These are phyloP conservation scores for Fonsecaea erecta DNA, from an alignment of 2,329 filamentous ascomycete genomes.

Conservation along the genomic window DNA sequence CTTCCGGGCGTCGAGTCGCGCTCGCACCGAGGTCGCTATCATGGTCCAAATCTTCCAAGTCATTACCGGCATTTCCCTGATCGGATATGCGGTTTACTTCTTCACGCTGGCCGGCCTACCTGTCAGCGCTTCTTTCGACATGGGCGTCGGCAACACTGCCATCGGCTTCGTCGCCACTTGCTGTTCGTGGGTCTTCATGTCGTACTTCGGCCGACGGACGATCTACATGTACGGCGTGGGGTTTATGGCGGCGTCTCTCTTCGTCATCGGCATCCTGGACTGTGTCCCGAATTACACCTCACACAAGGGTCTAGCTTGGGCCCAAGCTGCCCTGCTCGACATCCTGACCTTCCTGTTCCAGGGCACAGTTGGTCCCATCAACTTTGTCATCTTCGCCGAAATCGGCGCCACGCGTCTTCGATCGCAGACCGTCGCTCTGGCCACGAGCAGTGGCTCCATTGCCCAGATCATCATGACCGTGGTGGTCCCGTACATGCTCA, in stretches of 20 bases:
- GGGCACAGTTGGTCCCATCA: conserved; percentile 58
- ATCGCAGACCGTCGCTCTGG: conserved; percentile 59
- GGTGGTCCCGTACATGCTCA: conserved; percentile 42
- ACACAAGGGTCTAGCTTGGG: conserved; percentile 42
- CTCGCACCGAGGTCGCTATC: conserved; percentile 74
- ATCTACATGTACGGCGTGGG: conserved; percentile 59
- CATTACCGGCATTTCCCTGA: conserved; percentile 38
- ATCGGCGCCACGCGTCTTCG: conserved; percentile 58
- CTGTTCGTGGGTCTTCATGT: conserved; percentile 68
- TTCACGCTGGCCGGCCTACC: conserved; percentile 48
- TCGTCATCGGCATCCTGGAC: conserved; percentile 42
- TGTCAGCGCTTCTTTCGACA: conserved; percentile 42
- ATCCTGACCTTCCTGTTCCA: conserved; percentile 62
- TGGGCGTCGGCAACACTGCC: conserved; percentile 56
- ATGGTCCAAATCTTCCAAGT: conserved; percentile 70
- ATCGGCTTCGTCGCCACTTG: conserved; percentile 54
- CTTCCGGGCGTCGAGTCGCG: conserved; percentile 78
- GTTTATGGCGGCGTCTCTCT: conserved; percentile 48
- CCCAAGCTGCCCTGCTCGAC: conserved; percentile 44
- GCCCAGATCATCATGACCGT: conserved; percentile 54
- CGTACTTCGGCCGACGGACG: conserved; percentile 43
- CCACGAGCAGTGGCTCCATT: conserved; percentile 58
- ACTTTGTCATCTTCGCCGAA: conserved; percentile 58
- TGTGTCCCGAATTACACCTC: conserved; percentile 37
- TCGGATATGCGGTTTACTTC: conserved; percentile 67